Conservation (phyloP, 305 asterid genomes). For the Galium porrigens region DNA sequence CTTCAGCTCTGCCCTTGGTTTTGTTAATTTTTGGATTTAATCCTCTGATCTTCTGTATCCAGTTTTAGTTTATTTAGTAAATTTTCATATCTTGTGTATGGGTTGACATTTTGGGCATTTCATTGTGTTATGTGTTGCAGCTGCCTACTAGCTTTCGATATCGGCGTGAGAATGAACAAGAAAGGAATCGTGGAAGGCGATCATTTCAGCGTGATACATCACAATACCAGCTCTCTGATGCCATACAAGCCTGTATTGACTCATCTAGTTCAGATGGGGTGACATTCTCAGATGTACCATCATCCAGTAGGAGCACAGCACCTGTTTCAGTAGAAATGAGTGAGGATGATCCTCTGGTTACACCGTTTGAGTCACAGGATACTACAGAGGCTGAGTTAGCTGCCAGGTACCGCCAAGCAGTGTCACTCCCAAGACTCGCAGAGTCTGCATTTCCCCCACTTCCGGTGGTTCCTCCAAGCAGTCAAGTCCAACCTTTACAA, state of each 20-base stretch:
- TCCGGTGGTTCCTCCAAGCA: constrained; percentile 37
- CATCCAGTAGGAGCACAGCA: constrained; percentile 24
- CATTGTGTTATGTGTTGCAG: constrained; percentile 24
- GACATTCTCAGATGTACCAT: constrained; percentile 20
- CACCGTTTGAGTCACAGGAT: constrained; percentile 42
- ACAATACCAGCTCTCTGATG: constrained; percentile 57
- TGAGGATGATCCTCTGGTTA: constrained; percentile 39
- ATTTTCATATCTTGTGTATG: not conserved
- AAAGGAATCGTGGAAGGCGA: constrained; percentile 27
- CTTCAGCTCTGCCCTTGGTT: constrained; percentile 1
- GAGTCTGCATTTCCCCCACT: constrained; percentile 86
- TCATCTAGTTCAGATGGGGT: constrained; percentile 24
- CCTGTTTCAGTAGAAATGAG: constrained; percentile 28
- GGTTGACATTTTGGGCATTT: constrained; percentile 11
- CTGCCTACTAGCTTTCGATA: constrained; percentile 87
- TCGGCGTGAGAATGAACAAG: constrained; percentile 57
- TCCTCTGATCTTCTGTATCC: no score
- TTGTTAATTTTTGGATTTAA: not conserved
- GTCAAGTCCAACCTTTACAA: constrained; percentile 27
- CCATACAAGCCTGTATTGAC: constrained; percentile 76
- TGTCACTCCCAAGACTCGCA: constrained; percentile 47
- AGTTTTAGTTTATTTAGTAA: not conserved
- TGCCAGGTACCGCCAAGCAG: constrained; percentile 66
- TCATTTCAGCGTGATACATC: constrained; percentile 58
- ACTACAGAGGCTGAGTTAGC: constrained; percentile 40